Conservation (phyloP, 768 basidiomycete species). For the Calocera viscosa region DNA sequence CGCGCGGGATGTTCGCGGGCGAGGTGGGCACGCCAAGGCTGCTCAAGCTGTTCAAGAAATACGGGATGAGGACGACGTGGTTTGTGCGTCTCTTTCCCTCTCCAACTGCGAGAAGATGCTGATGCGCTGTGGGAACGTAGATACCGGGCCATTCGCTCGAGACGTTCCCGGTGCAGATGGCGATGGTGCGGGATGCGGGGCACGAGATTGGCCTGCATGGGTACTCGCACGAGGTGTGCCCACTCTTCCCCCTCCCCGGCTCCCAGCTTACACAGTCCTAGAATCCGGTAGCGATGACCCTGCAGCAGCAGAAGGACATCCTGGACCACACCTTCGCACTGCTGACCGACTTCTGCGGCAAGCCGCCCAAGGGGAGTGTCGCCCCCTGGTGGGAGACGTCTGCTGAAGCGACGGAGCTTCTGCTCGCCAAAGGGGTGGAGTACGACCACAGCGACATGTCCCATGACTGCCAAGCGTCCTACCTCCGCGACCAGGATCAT, state of each 20-base stretch:
- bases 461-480: constrained; percentile 53
- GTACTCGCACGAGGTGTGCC: constrained; percentile 53
- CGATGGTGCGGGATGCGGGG: constrained; percentile 54
- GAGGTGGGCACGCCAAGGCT: constrained; percentile 59
- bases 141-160: constrained; percentile 52
- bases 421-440: constrained; percentile 60
- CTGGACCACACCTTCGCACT: constrained; percentile 51
- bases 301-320: constrained; percentile 59
- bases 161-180: constrained; percentile 60
- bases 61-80: constrained; percentile 56
- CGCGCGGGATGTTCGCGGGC: constrained; percentile 59
- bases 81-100: constrained; percentile 34
- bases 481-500: constrained; percentile 50
- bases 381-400: constrained; percentile 75
- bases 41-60: constrained; percentile 59
- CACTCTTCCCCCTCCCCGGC: background rate
- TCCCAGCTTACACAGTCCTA: constrained; percentile 19
- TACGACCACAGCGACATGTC: constrained; percentile 55
- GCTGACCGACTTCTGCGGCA: constrained; percentile 52
- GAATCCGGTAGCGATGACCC: constrained; percentile 48
- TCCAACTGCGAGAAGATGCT: background rate
- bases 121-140: background rate
- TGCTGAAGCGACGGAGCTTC: constrained; percentile 48
- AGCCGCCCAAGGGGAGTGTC: constrained; percentile 49
- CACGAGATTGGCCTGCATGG: constrained; percentile 65